These are phyloP conservation scores for Cucurbita argyrosperma DNA, from an alignment of 306 rosid species.

Conservation along the genomic window DNA sequence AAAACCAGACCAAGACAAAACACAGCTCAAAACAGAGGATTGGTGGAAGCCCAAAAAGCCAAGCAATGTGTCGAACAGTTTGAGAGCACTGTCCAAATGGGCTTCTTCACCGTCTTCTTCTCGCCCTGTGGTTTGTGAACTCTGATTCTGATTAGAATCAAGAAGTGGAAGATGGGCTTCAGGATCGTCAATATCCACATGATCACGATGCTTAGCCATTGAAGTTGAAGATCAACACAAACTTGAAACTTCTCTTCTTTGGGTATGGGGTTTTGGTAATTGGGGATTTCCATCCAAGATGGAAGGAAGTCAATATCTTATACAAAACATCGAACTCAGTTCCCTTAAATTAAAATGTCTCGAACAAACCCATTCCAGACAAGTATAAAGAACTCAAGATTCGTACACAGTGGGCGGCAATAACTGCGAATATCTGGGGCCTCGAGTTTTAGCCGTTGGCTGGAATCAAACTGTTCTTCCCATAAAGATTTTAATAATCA, in stretches of 20 bases:
- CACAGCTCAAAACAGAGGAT: constrained; percentile 4
- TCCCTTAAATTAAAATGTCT: background rate
- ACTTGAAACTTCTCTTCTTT: background rate
- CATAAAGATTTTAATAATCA: background rate
- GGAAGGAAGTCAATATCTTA: background rate
- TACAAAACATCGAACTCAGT: background rate
- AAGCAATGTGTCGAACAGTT: constrained; percentile 2
- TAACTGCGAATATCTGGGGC: background rate
- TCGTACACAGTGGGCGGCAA: background rate
- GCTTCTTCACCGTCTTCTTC: background rate
- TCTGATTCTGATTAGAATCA: background rate
- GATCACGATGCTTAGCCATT: background rate
- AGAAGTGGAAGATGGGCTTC: background rate
- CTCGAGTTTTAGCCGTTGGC: background rate
- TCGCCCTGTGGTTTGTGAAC: background rate
- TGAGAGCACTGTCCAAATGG: background rate
- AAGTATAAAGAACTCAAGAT: background rate
- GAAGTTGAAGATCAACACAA: background rate
- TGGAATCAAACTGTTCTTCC: background rate
- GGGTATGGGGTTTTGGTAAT: background rate
- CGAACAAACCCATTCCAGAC: background rate
- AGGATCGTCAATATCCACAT: background rate
- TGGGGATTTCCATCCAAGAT: background rate
- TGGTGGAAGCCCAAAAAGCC: constrained; percentile 8
- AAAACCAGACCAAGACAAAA: constrained; percentile 24